Base-by-base conservation (phyloP, 257 asterid genomes). In the Lycium ferocissimum region DNA sequence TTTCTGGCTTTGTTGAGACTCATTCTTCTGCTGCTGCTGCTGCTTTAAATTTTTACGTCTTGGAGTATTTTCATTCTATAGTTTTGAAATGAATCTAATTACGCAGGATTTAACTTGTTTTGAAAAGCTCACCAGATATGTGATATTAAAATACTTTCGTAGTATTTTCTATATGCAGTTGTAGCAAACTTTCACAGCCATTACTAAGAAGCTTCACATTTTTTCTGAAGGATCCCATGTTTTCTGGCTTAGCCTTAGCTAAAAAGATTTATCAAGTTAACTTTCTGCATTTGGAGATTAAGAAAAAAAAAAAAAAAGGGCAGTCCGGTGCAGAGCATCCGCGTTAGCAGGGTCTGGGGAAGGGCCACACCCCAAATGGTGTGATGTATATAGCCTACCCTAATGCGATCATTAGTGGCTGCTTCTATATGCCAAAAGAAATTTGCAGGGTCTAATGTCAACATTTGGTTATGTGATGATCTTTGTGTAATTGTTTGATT, bases 221-320 rank as follows among this genome's bases (percentile, higher is more conserved):
- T 47, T 26, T 43, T 7, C 37, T 45, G 56, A 72, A 72, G 43
- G 57, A 72, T 45, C 58, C 58, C 18, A 6, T 43, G 57, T 10
- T 73, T 47, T 75, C 40, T 75, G 81, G 43, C 62, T 75, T 75
- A 49, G 22, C 45, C 20, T 75, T 75, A 0, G 43, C 61, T 75
- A 49, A 75, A 75, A 49, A 6, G 61, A 20, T 75, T 20, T 11
- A 43, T 43, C 37, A 43, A 1, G 22, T 72, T 9, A 73, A 4
- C n/a, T 51, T 73, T n/a, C 80, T 73, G 40, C 59, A 73, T 2
- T 5, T 49, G 33, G 5, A 20, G 61, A 75, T 49, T 14, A 61
- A 26, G 1, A 26, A 26, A 26, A 26, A 1, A 26, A 26, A 26
- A 26, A 26, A 26, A 1, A 26, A 26, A 26, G 33, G 33, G 33